A percentile compares a stretch with the other conserved stretches of the same genome.
Evolutionary conservation across 2,329 filamentous ascomycete genomes (phyloP).

Genomic region (Trichoderma polysporum): DNA sequence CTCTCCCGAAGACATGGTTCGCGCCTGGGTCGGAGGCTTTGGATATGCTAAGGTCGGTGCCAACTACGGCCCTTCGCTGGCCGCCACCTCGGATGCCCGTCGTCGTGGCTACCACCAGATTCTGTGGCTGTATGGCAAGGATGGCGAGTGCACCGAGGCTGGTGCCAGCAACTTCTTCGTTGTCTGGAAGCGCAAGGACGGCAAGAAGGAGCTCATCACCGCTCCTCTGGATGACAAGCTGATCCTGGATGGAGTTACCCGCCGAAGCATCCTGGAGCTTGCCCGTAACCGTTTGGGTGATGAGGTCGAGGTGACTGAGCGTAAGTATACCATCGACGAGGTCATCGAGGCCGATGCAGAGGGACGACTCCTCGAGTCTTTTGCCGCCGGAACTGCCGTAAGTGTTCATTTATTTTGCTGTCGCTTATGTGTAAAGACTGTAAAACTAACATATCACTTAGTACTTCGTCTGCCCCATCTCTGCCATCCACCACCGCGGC

Average conservation of each 20-base stretch:
- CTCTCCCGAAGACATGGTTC: conserved; percentile 75
- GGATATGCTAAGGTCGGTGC: conserved; percentile 90
- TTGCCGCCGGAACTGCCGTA: conserved; percentile 83
- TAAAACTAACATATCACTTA: conserved; percentile 35
- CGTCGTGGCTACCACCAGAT: conserved; percentile 80
- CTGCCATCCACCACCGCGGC: conserved; percentile 66
- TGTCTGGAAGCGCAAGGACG: conserved; percentile 61
- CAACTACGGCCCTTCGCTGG: conserved; percentile 84
- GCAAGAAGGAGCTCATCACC: conserved; percentile 69
- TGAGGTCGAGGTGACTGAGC: conserved; percentile 72
- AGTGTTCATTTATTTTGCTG: conserved; percentile 37
- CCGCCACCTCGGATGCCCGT: conserved; percentile 74
- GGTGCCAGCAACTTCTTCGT: conserved; percentile 93
- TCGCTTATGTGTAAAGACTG: no score
- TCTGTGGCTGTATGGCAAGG: conserved; percentile 83
- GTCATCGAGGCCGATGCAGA: conserved; percentile 70
- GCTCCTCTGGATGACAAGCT: conserved; percentile 79
- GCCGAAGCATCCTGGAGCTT: conserved; percentile 74
- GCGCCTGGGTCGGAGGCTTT: conserved; percentile 91
- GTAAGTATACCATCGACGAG: conserved; percentile 79
- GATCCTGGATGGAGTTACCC: conserved; percentile 86
- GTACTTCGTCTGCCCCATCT: conserved; percentile 71
- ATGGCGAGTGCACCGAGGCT: conserved; percentile 82
- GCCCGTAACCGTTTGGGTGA: conserved; percentile 60
- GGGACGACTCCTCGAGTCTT: conserved; percentile 78